These are phyloP conservation scores for Casuarina equisetifolia DNA, from an alignment of 306 rosid genomes.

Conservation along the genomic window DNA sequence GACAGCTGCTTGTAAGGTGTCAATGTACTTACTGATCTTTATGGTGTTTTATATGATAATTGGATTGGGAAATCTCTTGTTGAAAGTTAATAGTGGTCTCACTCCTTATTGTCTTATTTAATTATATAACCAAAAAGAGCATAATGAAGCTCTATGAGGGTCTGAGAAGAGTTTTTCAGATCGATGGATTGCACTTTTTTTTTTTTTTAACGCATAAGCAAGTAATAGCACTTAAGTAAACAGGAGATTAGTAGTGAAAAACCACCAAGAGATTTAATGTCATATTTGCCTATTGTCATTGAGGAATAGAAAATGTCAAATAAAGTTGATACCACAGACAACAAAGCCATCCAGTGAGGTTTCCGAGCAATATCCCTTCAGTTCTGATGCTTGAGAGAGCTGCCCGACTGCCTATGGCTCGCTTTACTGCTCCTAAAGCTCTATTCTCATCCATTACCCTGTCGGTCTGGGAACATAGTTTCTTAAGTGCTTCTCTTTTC, in stretches of 20 bases:
- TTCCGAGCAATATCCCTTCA: too few species aligned
- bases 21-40: constrained; percentile 12
- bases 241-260: too few species aligned
- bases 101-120: background rate
- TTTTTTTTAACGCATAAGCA: too few species aligned
- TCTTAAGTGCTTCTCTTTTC: constrained; percentile 26
- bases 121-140: background rate
- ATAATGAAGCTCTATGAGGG: background rate
- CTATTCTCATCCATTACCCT: constrained; percentile 23
- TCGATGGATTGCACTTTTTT: background rate
- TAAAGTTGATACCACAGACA: too few species aligned
- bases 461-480: constrained; percentile 3
- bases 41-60: constrained; percentile 2
- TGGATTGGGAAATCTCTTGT: background rate
- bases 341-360: too few species aligned
- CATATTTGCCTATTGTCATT: too few species aligned
- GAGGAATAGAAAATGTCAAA: too few species aligned
- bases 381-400: too few species aligned
- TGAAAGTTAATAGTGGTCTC: background rate
- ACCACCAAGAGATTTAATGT: too few species aligned
- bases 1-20: constrained; percentile 84
- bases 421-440: background rate
- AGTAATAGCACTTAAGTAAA: too few species aligned
- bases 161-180: background rate
- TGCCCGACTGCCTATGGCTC: background rate